phyloP scores from a whole-genome alignment of 345 rosid genomes.

The Isatis tinctoria region DNA sequence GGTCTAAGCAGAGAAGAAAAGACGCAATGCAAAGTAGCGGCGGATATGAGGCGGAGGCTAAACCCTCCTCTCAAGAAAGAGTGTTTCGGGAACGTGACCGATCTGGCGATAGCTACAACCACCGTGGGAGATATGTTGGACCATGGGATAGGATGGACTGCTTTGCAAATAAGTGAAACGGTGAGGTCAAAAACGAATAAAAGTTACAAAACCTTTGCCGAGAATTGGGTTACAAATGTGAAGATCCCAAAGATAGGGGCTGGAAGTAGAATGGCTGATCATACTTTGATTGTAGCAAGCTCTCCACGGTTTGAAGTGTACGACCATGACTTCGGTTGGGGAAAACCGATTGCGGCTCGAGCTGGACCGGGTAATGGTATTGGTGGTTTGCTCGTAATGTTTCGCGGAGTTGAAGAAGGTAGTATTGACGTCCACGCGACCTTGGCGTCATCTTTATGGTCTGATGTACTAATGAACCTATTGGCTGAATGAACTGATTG shows the following conservation, averaged over 20 bases:
- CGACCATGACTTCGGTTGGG: constrained; percentile 48
- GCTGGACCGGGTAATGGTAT: constrained; percentile 20
- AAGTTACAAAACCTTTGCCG: neutral
- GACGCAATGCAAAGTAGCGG: constrained; percentile 22
- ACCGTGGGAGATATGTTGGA: constrained; percentile 18
- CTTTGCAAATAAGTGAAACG: constrained; percentile 14
- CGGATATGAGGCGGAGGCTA: constrained; percentile 24
- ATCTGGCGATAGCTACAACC: neutral
- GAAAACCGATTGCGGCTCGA: constrained; percentile 21
- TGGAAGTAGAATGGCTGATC: constrained; percentile 6
- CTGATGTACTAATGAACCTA: constrained; percentile 6
- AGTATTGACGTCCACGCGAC: constrained; percentile 23
- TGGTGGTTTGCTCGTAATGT: constrained; percentile 19
- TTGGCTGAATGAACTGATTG: neutral
- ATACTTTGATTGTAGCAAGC: constrained; percentile 20
- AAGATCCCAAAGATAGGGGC: neutral
- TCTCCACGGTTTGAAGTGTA: constrained; percentile 44
- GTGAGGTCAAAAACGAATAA: constrained; percentile 20
- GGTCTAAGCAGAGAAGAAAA: constrained; percentile 1
- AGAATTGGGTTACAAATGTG: constrained; percentile 17
- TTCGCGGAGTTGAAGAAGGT: constrained; percentile 18
- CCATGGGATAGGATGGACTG: constrained; percentile 23
- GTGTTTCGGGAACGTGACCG: constrained; percentile 21
- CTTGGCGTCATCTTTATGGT: constrained; percentile 13
- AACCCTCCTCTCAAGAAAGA: constrained; percentile 18